Percentiles rank a stretch among this genome's conserved stretches.
These are phyloP conservation scores for Iberis pinnata DNA, from an alignment of 345 rosid genomes.

Conservation along the genomic window DNA sequence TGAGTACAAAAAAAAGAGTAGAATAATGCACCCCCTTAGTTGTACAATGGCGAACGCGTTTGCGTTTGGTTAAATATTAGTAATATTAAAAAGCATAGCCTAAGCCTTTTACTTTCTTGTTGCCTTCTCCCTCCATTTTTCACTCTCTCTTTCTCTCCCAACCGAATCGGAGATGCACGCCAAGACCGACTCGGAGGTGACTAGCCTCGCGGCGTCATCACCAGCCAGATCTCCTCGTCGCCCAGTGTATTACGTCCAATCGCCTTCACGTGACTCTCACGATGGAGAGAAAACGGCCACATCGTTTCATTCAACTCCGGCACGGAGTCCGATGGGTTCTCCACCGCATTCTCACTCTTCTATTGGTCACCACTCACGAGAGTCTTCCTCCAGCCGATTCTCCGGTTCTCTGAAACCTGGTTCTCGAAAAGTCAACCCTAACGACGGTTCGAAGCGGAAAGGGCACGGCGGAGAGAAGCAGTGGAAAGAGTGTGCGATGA, in stretches of 20 bases:
- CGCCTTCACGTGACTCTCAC: slow-evolving; percentile 92
- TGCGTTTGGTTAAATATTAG: too few species aligned
- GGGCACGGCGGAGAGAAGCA: slow-evolving; percentile 53
- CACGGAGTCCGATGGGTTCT: slow-evolving; percentile 76
- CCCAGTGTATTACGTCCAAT: slow-evolving; percentile 86
- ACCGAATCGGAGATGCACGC: slow-evolving; percentile 58
- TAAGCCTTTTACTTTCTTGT: slow-evolving; percentile 1
- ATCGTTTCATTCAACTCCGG: slow-evolving; percentile 94
- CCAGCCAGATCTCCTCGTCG: slow-evolving; percentile 89
- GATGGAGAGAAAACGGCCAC: slow-evolving; percentile 96
- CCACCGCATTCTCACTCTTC: slow-evolving; percentile 96
- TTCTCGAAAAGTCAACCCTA: slow-evolving; percentile 80
- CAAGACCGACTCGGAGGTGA: slow-evolving; percentile 98
- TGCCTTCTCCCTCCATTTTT: not conserved
- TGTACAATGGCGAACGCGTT: too few species aligned
- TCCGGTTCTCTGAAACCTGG: slow-evolving; percentile 89
- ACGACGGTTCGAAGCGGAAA: slow-evolving; percentile 44
- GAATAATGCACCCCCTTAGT: too few species aligned
- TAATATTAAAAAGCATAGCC: too few species aligned
- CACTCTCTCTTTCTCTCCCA: too few species aligned
- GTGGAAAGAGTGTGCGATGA: slow-evolving; percentile 68
- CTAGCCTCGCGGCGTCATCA: slow-evolving; percentile 80
- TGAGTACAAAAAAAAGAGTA: too few species aligned
- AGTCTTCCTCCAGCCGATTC: slow-evolving; percentile 83
- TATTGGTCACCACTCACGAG: slow-evolving; percentile 80